Percentiles rank a stretch among this genome's conserved stretches.
Evolutionary conservation across 2,329 filamentous ascomycete genomes (phyloP).

Genomic region (Boeremia lycopersici): DNA sequence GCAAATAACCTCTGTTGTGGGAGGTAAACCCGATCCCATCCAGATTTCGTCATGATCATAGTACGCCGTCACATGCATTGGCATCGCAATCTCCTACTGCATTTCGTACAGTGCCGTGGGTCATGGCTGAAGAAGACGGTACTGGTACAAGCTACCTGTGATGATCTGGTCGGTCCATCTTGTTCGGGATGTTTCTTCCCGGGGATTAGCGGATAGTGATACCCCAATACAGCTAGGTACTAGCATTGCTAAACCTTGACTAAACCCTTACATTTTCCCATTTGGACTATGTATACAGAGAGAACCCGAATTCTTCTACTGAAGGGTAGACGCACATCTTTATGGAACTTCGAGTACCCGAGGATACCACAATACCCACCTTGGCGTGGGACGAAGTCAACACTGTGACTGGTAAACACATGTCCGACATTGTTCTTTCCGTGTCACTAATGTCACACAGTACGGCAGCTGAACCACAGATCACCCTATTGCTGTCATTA

Average conservation of each 20-base stretch:
- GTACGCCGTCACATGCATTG: neutral
- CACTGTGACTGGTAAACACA: neutral
- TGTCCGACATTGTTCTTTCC: neutral
- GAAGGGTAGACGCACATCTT: neutral
- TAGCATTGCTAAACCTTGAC: too few species aligned
- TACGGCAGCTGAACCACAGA: neutral
- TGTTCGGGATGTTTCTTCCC: constrained; percentile 4
- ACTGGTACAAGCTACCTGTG: neutral
- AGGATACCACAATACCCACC: too few species aligned
- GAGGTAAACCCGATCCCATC: neutral
- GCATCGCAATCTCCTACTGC: neutral
- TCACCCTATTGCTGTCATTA: neutral
- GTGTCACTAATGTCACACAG: neutral
- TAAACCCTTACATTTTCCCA: too few species aligned
- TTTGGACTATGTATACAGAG: too few species aligned
- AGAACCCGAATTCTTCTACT: too few species aligned
- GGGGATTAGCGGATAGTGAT: neutral
- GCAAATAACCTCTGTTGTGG: neutral
- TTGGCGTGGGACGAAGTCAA: neutral
- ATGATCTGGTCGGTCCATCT: neutral
- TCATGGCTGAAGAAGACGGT: constrained; percentile 1
- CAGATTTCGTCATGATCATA: neutral
- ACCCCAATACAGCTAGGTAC: neutral
- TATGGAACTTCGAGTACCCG: neutral
- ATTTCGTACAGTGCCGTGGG: neutral